phyloP scores from a whole-genome alignment of 768 basidiomycete species.

The Mycena olivaceomarginata region DNA sequence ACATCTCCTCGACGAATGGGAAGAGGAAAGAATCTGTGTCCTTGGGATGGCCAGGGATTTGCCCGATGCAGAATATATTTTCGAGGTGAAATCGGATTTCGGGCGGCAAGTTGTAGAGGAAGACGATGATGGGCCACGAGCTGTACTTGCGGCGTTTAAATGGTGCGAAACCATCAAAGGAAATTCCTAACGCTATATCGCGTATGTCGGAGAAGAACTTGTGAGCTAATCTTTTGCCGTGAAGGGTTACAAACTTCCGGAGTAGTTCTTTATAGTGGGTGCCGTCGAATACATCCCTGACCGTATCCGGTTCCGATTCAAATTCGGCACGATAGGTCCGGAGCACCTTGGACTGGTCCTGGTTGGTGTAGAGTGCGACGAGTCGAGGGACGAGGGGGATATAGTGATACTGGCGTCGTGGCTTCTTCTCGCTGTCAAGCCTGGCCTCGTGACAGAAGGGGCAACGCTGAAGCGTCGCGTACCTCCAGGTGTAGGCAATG shows the following conservation, averaged over 20 bases:
- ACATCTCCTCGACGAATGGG: conserved; percentile 46
- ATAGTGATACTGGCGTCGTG: conserved; percentile 52
- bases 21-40: conserved; percentile 57
- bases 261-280: conserved; percentile 46
- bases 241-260: conserved; percentile 43
- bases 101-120: conserved; percentile 56
- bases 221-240: conserved; percentile 43
- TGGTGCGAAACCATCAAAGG: conserved; percentile 58
- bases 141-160: conserved; percentile 51
- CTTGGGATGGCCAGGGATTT: conserved; percentile 56
- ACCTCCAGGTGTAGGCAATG: conserved; percentile 50
- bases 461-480: conserved; percentile 46
- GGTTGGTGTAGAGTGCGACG: conserved; percentile 43
- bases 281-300: conserved; percentile 56
- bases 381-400: conserved; percentile 58
- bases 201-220: conserved; percentile 53
- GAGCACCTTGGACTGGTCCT: conserved; percentile 39
- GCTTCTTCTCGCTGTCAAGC: conserved; percentile 36
- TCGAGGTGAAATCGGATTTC: conserved; percentile 50
- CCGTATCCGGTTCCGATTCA: not conserved
- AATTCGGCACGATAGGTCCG: conserved; percentile 46
- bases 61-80: conserved; percentile 54
- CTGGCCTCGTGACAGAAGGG: conserved; percentile 54
- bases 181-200: conserved; percentile 60
- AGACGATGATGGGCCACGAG: conserved; percentile 56